Conservation (phyloP, 257 asterid species). For the Avicennia marina region DNA sequence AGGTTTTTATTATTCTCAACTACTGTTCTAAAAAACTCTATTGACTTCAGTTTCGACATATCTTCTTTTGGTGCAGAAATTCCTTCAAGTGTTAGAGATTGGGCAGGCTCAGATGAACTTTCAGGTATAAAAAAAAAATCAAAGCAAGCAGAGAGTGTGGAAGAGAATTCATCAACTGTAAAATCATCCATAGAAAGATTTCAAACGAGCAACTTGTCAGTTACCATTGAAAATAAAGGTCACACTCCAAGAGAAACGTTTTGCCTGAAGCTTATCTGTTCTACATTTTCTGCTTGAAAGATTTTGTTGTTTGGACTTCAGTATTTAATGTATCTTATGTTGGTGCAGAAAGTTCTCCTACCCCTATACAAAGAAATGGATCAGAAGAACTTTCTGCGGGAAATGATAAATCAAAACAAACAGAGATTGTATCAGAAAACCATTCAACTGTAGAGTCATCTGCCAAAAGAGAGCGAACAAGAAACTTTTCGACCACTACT, state of each 20-base stretch:
- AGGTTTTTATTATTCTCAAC: neutral
- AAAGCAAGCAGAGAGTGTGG: neutral
- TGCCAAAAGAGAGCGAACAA: conserved; percentile 16
- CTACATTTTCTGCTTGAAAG: neutral
- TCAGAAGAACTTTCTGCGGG: conserved; percentile 23
- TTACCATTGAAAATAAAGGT: neutral
- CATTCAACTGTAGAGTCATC: conserved; percentile 15
- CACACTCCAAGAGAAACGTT: neutral
- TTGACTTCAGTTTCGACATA: neutral
- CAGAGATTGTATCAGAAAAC: conserved; percentile 16
- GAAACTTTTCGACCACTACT: conserved; percentile 15
- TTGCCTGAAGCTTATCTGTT: neutral
- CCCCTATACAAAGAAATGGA: conserved; percentile 12
- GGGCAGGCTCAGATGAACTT: neutral
- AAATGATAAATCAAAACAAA: conserved; percentile 22
- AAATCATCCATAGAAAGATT: neutral
- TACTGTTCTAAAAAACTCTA: neutral
- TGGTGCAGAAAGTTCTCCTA: conserved; percentile 24
- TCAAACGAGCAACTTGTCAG: neutral
- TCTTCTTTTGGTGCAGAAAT: neutral
- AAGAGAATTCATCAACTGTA: neutral
- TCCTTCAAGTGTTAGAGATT: neutral
- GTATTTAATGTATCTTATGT: neutral
- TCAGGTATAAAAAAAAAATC: neutral
- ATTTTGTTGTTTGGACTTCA: neutral